phyloP scores from a whole-genome alignment of 768 basidiomycete genomes.

The Cystofilobasidium ferigula region DNA sequence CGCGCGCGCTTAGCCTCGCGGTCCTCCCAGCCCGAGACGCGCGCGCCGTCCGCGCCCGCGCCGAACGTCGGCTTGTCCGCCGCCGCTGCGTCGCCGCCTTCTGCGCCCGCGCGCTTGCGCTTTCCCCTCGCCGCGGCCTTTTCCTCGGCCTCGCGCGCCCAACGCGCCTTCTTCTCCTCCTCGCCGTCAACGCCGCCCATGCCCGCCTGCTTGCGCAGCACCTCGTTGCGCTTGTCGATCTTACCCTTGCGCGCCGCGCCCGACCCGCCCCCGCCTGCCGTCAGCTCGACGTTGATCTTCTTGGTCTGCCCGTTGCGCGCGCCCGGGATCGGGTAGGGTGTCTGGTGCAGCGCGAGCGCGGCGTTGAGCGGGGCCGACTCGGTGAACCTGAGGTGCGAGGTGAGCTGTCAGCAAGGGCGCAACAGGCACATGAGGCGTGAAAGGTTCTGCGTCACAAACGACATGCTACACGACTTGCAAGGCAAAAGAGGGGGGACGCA shows the following conservation, averaged over 20 bases:
- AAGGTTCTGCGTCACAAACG: too few relatives aligned
- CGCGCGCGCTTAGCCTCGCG: not conserved
- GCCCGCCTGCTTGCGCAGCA: conserved; percentile 19
- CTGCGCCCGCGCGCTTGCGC: not conserved
- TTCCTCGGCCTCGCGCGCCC: conserved; percentile 2
- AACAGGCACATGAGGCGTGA: not conserved
- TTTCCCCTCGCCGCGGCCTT: not conserved
- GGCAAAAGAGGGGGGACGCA: not conserved
- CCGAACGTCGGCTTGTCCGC: not conserved
- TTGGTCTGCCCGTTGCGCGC: not conserved
- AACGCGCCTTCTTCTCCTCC: conserved; percentile 10
- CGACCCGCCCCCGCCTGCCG: conserved; percentile 22
- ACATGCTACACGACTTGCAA: not conserved
- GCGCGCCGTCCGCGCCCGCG: not conserved
- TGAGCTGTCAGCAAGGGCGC: not conserved
- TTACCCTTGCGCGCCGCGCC: conserved; percentile 14
- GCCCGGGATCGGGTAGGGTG: conserved; percentile 17
- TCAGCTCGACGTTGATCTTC: conserved; percentile 24
- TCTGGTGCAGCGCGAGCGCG: conserved; percentile 22
- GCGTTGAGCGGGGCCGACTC: conserved; percentile 19
- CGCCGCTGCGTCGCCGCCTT: not conserved
- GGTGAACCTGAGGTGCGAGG: conserved; percentile 9
- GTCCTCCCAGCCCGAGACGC: not conserved
- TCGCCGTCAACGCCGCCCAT: conserved; percentile 14
- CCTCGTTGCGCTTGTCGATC: conserved; percentile 22